Evolutionary conservation across 1,139 yeast genomes (phyloP).

Genomic region (Suhomyces maxii): DNA sequence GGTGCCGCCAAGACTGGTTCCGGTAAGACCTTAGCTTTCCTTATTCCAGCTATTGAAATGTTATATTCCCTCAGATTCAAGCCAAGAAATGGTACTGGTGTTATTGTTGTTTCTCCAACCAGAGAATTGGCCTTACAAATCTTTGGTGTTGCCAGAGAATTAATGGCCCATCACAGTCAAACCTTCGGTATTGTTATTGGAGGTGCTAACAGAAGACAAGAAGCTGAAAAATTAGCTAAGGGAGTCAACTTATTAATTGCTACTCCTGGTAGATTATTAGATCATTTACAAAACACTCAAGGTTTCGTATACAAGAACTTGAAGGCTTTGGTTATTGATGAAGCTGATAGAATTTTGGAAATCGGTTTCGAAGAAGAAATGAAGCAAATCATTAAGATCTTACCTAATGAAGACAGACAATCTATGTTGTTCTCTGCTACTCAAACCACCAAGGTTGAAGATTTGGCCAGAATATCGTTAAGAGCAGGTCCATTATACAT

Average conservation of each 20-base stretch:
- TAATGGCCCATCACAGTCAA: slow-evolving; percentile 88
- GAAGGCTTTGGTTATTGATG: slow-evolving; percentile 92
- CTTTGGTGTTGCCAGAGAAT: slow-evolving; percentile 93
- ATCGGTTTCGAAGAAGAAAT: slow-evolving; percentile 98
- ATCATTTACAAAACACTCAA: slow-evolving; percentile 91
- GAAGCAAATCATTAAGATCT: slow-evolving; percentile 91
- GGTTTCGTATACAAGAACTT: slow-evolving; percentile 94
- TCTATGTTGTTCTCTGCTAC: slow-evolving; percentile 98
- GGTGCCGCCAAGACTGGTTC: slow-evolving; percentile 99
- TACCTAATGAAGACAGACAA: slow-evolving; percentile 94
- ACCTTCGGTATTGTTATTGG: slow-evolving; percentile 97
- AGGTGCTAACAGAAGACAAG: slow-evolving; percentile 96
- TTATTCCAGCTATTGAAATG: slow-evolving; percentile 92
- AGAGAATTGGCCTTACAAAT: slow-evolving; percentile 94
- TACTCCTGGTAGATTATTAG: slow-evolving; percentile 95
- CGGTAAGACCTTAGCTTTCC: slow-evolving; percentile 93
- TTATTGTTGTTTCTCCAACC: slow-evolving; percentile 82
- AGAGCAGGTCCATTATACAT: slow-evolving; percentile 95
- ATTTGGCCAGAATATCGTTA: slow-evolving; percentile 92
- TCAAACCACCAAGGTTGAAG: slow-evolving; percentile 98
- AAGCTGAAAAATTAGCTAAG: slow-evolving; percentile 88
- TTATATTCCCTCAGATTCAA: slow-evolving; percentile 84
- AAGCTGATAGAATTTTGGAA: slow-evolving; percentile 94
- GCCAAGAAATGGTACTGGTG: slow-evolving; percentile 93
- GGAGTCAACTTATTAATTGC: slow-evolving; percentile 95